These are phyloP conservation scores for Poterioochromonas sp. DNA, from an alignment of 352 stramenopile genomes.

Conservation along the genomic window DNA sequence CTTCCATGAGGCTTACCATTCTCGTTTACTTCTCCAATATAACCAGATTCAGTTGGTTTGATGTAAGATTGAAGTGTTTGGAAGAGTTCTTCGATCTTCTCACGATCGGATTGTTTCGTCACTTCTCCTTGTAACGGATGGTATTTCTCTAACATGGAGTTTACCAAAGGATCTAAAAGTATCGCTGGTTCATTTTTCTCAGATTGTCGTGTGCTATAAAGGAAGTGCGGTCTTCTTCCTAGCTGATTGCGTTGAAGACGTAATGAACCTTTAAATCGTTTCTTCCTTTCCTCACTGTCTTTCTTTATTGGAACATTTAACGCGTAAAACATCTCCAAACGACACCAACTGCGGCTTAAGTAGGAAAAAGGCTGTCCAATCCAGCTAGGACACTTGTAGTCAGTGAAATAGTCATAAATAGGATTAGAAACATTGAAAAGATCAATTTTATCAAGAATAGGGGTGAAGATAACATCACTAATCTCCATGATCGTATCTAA, in stretches of 20 bases:
- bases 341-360: not conserved
- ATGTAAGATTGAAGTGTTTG: not conserved
- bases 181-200: not conserved
- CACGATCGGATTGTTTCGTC: not conserved
- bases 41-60: not conserved
- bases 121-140: not conserved
- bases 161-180: not conserved
- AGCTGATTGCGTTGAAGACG: not conserved
- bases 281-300: not conserved
- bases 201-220: not conserved
- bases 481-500: not conserved
- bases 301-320: not conserved
- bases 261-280: not conserved
- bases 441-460: not conserved
- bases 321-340: constrained; percentile 19
- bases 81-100: not conserved
- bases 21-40: not conserved
- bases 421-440: too few relatives aligned
- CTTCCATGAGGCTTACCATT: not conserved
- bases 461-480: constrained; percentile 10
- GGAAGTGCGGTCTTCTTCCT: not conserved
- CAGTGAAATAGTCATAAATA: not conserved
- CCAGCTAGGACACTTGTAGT: not conserved
- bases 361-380: not conserved
- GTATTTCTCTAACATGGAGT: not conserved